Conservation (phyloP, 2,329 filamentous ascomycete species). For the Ceratocystis cacaofunesta region DNA sequence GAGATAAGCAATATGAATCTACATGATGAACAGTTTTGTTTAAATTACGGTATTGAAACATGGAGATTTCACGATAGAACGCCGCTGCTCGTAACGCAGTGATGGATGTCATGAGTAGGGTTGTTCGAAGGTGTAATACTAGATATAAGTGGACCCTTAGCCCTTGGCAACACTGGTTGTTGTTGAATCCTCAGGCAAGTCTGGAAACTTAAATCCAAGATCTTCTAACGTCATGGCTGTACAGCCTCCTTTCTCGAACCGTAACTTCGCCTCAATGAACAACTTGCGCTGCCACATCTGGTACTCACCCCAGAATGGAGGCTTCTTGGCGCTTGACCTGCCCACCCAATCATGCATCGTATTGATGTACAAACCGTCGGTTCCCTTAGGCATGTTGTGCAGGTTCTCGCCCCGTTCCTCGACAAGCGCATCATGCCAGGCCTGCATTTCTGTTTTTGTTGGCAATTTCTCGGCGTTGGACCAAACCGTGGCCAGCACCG, state of each 20-base stretch:
- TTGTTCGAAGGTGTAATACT: neutral
- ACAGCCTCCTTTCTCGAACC: constrained; percentile 52
- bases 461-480: constrained; percentile 56
- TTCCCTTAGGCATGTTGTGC: constrained; percentile 37
- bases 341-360: constrained; percentile 47
- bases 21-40: no score
- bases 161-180: neutral
- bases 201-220: constrained; percentile 44
- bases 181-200: constrained; percentile 26
- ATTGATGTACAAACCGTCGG: constrained; percentile 58
- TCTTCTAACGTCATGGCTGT: constrained; percentile 52
- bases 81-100: no score
- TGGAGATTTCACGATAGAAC: no score
- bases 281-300: constrained; percentile 57
- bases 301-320: constrained; percentile 56
- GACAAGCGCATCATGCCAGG: constrained; percentile 53
- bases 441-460: constrained; percentile 44
- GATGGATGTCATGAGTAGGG: neutral
- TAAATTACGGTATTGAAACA: neutral
- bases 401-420: constrained; percentile 29
- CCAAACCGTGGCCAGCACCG: constrained; percentile 64
- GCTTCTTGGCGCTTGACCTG: constrained; percentile 37
- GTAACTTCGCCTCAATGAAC: constrained; percentile 54
- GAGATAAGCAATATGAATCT: no score
- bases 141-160: neutral